Evolutionary conservation across 768 basidiomycete genomes (phyloP), one percentile per base, ranked within the genome.

Genomic region (Udeniomyces megalosporus): DNA sequence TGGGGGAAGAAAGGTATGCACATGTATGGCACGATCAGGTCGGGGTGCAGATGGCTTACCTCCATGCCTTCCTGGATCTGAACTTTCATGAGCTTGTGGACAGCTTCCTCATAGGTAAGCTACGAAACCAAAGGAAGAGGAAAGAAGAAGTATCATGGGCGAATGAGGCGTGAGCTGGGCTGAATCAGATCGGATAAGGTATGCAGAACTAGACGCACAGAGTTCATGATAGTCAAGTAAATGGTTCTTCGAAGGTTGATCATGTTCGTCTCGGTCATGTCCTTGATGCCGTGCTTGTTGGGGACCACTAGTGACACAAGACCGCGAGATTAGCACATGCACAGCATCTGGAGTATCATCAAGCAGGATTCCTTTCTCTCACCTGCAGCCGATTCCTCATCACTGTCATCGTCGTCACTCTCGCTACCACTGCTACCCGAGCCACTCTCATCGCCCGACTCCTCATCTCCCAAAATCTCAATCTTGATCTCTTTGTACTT

Each of bases 211-310:
- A 3, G 60, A 74, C 73, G 66, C 59, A 75, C 74, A 64, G 91
- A 89, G 71, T 96, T 96, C 93, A 97, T 97, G 77, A 97, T 93
- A 0, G 95, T 95, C 66, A 99, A 76, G 72, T 99, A 99, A 72
- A 99, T 97, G 26, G 82, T 80, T 69, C 91, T 82, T 54, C 95
- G 84, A 54, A 99, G 75, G 74, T 97, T 97, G 73, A 96, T 90
- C 60, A 97, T 76, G 71, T 95, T 95, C 17, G 91, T 95, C 72
- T 87, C 90, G 0, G 95, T 97, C 67, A 82, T 82, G 72, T 99
- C 95, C 70, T 92, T 84, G 54, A 99, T 97, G 32, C 84, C 91
- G 74, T 86, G 81, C 70, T 85, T 90, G 2, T 84, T 83, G 65
- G 82, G 84, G 0, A 80, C 85, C 15, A 68, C 66, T 64, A 46